Evolutionary conservation across 768 basidiomycete species (phyloP), one percentile per base, ranked within the genome.

Genomic region (Hirschioporus abietinus): DNA sequence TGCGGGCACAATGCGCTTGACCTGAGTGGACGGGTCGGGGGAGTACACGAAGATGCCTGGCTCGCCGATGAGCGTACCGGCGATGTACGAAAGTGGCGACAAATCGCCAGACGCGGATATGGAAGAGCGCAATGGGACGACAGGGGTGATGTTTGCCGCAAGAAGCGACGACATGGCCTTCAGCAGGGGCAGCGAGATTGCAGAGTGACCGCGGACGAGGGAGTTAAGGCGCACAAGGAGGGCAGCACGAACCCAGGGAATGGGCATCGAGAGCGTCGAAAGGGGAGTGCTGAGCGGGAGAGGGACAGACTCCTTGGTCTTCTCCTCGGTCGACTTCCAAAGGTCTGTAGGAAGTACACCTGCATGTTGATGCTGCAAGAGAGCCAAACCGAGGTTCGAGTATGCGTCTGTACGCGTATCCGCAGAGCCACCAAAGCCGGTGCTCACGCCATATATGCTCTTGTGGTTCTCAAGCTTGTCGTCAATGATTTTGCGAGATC

Each of bases 221-320:
- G 92, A 93, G 76, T 95, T 96, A 83, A 92, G 89, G 70, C 93
- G 91, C 71, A 96, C 83, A 10, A 93, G 77, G 72, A 95, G 93
- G 1, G 93, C 92, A 15, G 90, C 93, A 64, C 93, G 88, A 35
- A 94, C 92, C 91, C 94, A 94, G 1, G 91, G 80, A 67, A 91
- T 88, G 4, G 93, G 93, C 91, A 95, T 94, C 67, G 83, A 86
- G 34, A 84, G 84, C 12, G 87, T 84, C 12, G 83, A 77, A 15
- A 89, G 74, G 0, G 90, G 91, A 72, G 93, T 91, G 5, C 83
- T 82, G 59, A 93, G 86, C 9, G 92, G 91, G 0, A 93, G 80
- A 15, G 42, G 42, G 42, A 52, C 42, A 52, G 42, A 6, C 20
- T 52, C 42, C 42, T 52, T 52, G 12, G 79, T 82, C 62, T 85